phyloP scores from a whole-genome alignment of 1,139 yeast genomes.

The Taphrina deformans region DNA sequence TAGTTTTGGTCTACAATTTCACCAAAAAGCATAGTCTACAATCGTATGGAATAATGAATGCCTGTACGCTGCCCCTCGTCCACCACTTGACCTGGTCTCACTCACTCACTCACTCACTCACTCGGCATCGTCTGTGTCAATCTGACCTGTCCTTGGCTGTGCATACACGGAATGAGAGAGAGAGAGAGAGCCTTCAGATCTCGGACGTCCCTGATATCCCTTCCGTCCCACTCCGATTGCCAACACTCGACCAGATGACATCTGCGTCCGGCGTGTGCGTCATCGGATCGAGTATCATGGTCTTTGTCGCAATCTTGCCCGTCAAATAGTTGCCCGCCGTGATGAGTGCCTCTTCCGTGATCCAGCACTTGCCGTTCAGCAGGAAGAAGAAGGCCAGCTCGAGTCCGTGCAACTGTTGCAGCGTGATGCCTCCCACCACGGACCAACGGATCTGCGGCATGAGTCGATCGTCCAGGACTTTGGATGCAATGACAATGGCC shows the following conservation, averaged over 20 bases:
- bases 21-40: no score
- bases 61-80: no score
- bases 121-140: no score
- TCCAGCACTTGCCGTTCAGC: slow-evolving; percentile 26
- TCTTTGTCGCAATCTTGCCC: neutral
- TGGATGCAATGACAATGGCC: slow-evolving; percentile 26
- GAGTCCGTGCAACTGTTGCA: slow-evolving; percentile 29
- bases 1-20: no score
- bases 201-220: neutral
- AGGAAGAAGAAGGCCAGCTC: slow-evolving; percentile 30
- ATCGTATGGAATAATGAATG: no score
- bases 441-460: slow-evolving; percentile 26
- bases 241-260: slow-evolving; percentile 31
- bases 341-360: slow-evolving; percentile 20
- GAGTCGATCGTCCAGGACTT: slow-evolving; percentile 25
- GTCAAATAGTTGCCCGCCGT: slow-evolving; percentile 12
- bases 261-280: slow-evolving; percentile 10
- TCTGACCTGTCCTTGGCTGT: no score
- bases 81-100: no score
- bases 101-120: no score
- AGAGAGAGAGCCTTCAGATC: neutral
- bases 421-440: slow-evolving; percentile 26
- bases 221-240: slow-evolving; percentile 4
- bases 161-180: no score
- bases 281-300: slow-evolving; percentile 15